Percentiles rank a stretch among this genome's conserved stretches.
Evolutionary conservation across 164 flowering plant species (phyloP).

Genomic region (Stephania cephalantha): DNA sequence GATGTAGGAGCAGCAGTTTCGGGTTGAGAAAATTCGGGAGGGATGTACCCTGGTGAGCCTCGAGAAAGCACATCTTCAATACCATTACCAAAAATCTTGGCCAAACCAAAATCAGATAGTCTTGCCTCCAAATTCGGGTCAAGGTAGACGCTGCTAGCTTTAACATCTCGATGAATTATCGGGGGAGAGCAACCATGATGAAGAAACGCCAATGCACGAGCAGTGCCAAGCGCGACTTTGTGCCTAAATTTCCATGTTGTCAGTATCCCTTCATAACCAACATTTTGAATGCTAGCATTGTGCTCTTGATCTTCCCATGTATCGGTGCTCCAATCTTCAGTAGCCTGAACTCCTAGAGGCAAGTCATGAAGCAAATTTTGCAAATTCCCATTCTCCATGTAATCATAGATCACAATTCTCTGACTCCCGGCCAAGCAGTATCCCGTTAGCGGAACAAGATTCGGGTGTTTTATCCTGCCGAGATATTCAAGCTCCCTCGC

Average conservation of each 20-base stretch:
- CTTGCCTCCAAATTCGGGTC: slow-evolving; percentile 69
- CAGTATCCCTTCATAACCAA: slow-evolving; percentile 38
- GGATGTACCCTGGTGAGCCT: slow-evolving; percentile 54
- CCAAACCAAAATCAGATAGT: slow-evolving; percentile 78
- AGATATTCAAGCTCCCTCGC: slow-evolving; percentile 74
- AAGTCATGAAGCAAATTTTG: slow-evolving; percentile 76
- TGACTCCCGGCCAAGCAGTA: slow-evolving; percentile 89
- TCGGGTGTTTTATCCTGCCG: slow-evolving; percentile 78
- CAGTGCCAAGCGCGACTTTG: slow-evolving; percentile 71
- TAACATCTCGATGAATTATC: slow-evolving; percentile 72
- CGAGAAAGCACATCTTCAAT: slow-evolving; percentile 43
- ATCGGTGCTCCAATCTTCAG: slow-evolving; percentile 81
- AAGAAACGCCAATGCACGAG: slow-evolving; percentile 76
- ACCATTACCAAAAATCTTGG: slow-evolving; percentile 30
- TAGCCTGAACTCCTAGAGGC: slow-evolving; percentile 57
- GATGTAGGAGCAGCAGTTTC: slow-evolving; percentile 33
- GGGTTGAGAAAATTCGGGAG: slow-evolving; percentile 54
- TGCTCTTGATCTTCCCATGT: slow-evolving; percentile 68
- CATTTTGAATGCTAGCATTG: slow-evolving; percentile 37
- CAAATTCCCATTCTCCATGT: slow-evolving; percentile 88
- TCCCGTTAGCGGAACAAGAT: slow-evolving; percentile 78
- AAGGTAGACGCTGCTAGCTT: slow-evolving; percentile 77
- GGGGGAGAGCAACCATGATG: slow-evolving; percentile 91
- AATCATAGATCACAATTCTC: slow-evolving; percentile 78
- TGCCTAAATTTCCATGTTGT: slow-evolving; percentile 77